Conservation (phyloP, 139 green algal species). For the Diplosphaera chodatii region DNA sequence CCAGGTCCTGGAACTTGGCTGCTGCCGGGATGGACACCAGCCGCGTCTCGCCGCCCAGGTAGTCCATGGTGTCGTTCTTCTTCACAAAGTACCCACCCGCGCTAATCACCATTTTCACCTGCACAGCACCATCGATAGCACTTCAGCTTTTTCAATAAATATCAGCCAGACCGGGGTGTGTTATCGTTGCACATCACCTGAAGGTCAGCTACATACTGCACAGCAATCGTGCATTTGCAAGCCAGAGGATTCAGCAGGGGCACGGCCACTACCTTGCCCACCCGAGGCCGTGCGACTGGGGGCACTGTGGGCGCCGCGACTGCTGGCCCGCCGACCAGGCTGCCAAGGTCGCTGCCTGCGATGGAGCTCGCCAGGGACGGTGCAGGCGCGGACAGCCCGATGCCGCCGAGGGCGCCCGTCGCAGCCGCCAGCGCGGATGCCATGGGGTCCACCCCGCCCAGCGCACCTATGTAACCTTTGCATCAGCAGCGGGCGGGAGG, state of each 20-base stretch:
- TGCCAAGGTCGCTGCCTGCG: neutral
- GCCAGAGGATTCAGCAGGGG: no score
- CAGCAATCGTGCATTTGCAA: no score
- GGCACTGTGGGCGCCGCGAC: neutral
- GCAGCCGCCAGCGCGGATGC: no score
- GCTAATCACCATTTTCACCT: slow-evolving; percentile 38
- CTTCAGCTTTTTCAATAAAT: no score
- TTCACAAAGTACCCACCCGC: slow-evolving; percentile 29
- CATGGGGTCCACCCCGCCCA: neutral
- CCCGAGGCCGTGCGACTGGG: no score
- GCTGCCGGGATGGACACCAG: slow-evolving; percentile 40
- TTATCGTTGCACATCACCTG: no score
- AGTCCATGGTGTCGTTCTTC: slow-evolving; percentile 16
- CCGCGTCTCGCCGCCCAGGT: slow-evolving; percentile 61
- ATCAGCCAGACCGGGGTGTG: no score
- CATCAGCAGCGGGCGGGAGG: neutral
- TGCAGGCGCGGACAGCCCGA: no score
- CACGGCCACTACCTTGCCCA: neutral
- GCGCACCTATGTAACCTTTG: neutral
- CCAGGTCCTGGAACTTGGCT: slow-evolving; percentile 15
- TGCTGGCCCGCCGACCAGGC: neutral
- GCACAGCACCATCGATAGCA: no score
- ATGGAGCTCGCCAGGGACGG: neutral
- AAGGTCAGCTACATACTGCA: no score
- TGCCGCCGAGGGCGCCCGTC: neutral